Evolutionary conservation across 768 basidiomycete genomes (phyloP), one percentile per base, ranked within the genome.

Genomic region (Postia placenta): DNA sequence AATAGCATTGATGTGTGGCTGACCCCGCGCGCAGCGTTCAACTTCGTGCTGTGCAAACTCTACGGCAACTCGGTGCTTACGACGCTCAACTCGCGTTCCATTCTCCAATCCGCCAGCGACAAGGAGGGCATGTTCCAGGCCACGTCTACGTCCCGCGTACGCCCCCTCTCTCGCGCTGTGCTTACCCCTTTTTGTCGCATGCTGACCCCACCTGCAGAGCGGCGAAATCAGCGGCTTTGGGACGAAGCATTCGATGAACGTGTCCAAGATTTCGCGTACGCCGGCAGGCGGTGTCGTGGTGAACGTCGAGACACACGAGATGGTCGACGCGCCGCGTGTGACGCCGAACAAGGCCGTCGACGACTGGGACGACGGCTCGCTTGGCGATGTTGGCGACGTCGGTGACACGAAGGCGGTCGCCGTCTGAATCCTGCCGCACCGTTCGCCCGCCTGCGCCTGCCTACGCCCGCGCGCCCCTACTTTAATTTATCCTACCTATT

Each of bases 31-130:
- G 36, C 69, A 62, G 35, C 58, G 24, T 69, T 68, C 39, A 63
- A 60, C 19, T 56, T 66, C 36, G 49, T 66, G 24, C 52, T 68
- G 15, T 56, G 67, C 25, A 69, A 68, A 45, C 53, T 69, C 11
- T 68, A 68, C 51, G 66, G 67, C 0, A 68, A 68, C 47, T 68
- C 67, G 4, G 45, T 69, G 24, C 45, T 68, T 30, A 69, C 68
- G 20, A 67, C 63, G 4, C 36, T 67, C 40, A 62, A 68, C 54
- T 52, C 66, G 15, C 64, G 42, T 15, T 22, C 42, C 3, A 43
- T 43, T 19, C 23, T 43, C 17, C 25, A 25, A 6, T 5, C 40
- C n/a, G 28, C 25, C 7, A 33, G 15, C 30, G 30, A 33, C 30
- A n/a, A n/a, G n/a, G n/a, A n/a, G n/a, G 30, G 30, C 30, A 33